Evolutionary conservation across 371 early-diverging fungal species (phyloP), one percentile per base, ranked within the genome.

Genomic region (Rhizopus sp.): DNA sequence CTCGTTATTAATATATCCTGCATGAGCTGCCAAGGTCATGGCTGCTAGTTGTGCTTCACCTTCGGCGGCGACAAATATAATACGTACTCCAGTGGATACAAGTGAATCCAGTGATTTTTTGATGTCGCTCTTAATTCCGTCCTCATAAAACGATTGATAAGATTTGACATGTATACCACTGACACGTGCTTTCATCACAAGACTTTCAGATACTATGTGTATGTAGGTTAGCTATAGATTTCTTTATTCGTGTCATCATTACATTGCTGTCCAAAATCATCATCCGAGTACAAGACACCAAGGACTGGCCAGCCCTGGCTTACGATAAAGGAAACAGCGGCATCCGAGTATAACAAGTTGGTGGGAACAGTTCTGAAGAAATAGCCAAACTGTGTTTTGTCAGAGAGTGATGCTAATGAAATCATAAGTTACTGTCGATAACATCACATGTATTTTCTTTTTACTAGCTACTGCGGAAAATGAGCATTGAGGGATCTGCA

Each of bases 401-500:
- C 81, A 3, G 85, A 82, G 16, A 84, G 47, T 30, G 81, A 80
- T 9, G 78, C 85, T 84, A 62, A 32, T 44, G 10, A 46, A 15
- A 35, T 7, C 12, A 4, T 32, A 6, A 15, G 31, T 31, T 31
- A 4, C 13, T 44, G 8, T 44, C 30, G 7, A 31, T 41, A 3
- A 15, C 4, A 41, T 6, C 41, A 6, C 16, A n/a, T 30, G 31
- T 15, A 12, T 17, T 6, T n/a, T 45, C 17, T 35, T 62, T 70
- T 52, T 78, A 81, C 82, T 82, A 35, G 82, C 78, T 16, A 79
- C 73, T 5, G 85, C 85, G 6, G 82, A 78, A 48, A 75, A 84
- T 0, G 85, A 84, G 29, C 85, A 84, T 50, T 84, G 85, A n/a
- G 82, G 82, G 29, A 82, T 84, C n/a, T 78, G 73, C 15, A 82